Base-by-base conservation (phyloP, 768 basidiomycete species). In the Lepiota venenata region DNA sequence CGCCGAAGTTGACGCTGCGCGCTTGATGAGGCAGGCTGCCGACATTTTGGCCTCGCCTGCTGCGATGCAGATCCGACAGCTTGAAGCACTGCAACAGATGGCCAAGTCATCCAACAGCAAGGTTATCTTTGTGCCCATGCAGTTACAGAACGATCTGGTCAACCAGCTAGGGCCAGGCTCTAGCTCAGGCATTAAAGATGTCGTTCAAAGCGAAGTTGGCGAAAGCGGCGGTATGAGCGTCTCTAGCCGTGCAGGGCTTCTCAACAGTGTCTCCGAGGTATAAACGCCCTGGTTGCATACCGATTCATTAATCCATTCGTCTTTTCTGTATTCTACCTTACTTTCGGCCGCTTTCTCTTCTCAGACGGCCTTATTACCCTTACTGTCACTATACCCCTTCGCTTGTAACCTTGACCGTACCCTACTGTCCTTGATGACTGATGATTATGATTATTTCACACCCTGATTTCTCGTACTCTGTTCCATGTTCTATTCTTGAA, bases 51-150 rank as follows among this genome's bases (percentile, higher is more conserved):
- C 93, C 18, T 91, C 87, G 10, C 93, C 93, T 8, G 95, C 96
- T 18, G 96, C 96, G 51, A 97, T 98, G 93, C 94, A 97, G 71
- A 98, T 98, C 67, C 80, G 96, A 56, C 96, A 98, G 68, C 82
- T 98, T 58, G 96, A 99, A 70, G 92, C 94, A 45, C 64, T 98
- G 59, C 93, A 97, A 79, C 80, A 84, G 64, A 98, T 98, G 95
- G 91, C 95, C 45, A 89, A 91, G 71, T 84, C 83, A 14, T 83
- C 88, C n/a, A 78, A 79, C 60, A 85, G 81, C 78, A 98, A 98
- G 70, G 93, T 96, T 61, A 80, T 98, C 53, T 97, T 98, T 62
- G 94, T 94, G 27, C 92, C 91, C 11, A 93, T 93, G 91, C 88
- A 92, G 59, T 78, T 91, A 20, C 90, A 91, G 68, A 87, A 78